Conservation (phyloP, 495 filamentous ascomycete species). For the Penicillium herquei region DNA sequence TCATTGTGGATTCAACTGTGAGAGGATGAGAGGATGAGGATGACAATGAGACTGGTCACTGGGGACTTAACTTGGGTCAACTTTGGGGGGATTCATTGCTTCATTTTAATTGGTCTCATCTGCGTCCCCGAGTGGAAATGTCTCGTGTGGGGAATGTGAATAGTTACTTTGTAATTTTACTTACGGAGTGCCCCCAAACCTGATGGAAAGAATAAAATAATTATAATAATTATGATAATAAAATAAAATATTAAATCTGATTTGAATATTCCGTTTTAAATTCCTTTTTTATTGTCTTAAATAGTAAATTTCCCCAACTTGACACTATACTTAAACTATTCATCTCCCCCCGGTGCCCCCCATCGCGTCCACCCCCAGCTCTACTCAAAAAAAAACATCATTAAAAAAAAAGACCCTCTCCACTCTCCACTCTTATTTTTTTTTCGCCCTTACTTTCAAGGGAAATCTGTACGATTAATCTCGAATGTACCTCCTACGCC, state of each 20-base stretch:
- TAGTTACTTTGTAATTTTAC: constrained; percentile 1
- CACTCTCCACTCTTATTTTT: constrained; percentile 19
- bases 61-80: too few relatives aligned
- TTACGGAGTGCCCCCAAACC: constrained; percentile 15
- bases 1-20: too few relatives aligned
- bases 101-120: too few relatives aligned
- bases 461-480: constrained; percentile 1
- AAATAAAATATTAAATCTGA: too few relatives aligned
- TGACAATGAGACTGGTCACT: too few relatives aligned
- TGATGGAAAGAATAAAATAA: not conserved
- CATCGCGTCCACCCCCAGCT: constrained; percentile 11
- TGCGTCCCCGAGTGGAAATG: constrained; percentile 18
- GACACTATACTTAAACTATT: constrained; percentile 21
- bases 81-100: too few relatives aligned
- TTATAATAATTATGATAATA: too few relatives aligned
- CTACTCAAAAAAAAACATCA: constrained; percentile 2
- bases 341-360: constrained; percentile 15
- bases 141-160: constrained; percentile 24
- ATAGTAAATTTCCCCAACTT: too few relatives aligned
- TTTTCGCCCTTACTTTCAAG: not conserved
- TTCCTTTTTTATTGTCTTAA: too few relatives aligned
- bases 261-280: too few relatives aligned
- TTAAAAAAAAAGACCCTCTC: constrained; percentile 21
- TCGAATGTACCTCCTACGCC: constrained; percentile 21
- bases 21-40: too few relatives aligned